Base-by-base conservation (phyloP, 257 asterid species). In the Scutellaria barbata region DNA sequence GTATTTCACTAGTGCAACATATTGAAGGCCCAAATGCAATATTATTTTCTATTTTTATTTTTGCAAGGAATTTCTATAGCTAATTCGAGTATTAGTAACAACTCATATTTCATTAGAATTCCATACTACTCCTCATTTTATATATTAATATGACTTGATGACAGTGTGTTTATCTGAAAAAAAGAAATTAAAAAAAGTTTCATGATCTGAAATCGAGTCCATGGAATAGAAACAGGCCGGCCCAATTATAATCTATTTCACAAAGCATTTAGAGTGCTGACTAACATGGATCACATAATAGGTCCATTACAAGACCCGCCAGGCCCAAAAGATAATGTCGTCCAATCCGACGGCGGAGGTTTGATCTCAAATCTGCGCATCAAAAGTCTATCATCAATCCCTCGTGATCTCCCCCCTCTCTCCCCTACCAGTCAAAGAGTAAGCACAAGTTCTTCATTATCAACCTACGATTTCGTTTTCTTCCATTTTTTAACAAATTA, bases 391-490 rank as follows among this genome's bases (percentile, higher is more conserved):
- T 68, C 69, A 68, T 11, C 69, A 48, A 68, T 70, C 60, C 52
- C 63, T 41, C 47, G 61, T 58, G 66, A 42, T 17, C 37, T 39
- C 42, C 4, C 42, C 13, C 0, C 47, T 8, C 47, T 8, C 60
- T 33, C 77, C 42, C 74, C 65, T 72, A 72, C 81, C 83, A 54
- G 78, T 81, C 83, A 75, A 66, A 53, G 60, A 18, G 62, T 35
- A 48, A 64, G 73, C 16, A 54, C 45, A 33, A 39, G 17, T 30
- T 58, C 33, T 41, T 66, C 66, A 47, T 62, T 57, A 70, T 69
- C 64, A 14, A 39, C n/a, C 62, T 13, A 10, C 8, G 25, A 20
- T 10, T n/a, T 47, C 46, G 35, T 60, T 43, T 60, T 40, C 3
- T 41, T 40, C 10, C 12, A 14, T 51, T 30, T 8, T 13, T 53